phyloP scores from a whole-genome alignment of 768 basidiomycete species.

The Butyriboletus loyo region DNA sequence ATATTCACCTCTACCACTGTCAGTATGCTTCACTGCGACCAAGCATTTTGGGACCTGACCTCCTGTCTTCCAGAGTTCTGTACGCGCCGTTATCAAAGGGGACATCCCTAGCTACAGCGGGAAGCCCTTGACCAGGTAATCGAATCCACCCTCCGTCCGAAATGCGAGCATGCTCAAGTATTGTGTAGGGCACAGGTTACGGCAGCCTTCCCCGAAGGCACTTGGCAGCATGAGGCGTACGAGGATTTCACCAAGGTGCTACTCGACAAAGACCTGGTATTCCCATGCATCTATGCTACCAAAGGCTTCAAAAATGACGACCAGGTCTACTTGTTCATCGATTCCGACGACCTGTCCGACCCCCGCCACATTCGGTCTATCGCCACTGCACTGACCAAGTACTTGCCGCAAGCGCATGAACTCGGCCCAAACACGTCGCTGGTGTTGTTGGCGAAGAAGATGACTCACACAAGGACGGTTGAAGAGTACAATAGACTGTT shows the following conservation, averaged over 20 bases:
- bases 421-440: slow-evolving; percentile 22
- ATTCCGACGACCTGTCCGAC: slow-evolving; percentile 22
- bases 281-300: slow-evolving; percentile 22
- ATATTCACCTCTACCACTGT: slow-evolving; percentile 5
- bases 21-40: background rate
- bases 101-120: slow-evolving; percentile 1
- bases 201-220: slow-evolving; percentile 9
- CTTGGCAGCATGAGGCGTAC: slow-evolving; percentile 18
- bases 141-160: no score
- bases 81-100: background rate
- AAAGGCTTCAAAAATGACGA: slow-evolving; percentile 24
- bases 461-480: slow-evolving; percentile 2
- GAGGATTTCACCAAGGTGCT: slow-evolving; percentile 20
- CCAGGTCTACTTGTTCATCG: slow-evolving; percentile 21
- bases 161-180: background rate
- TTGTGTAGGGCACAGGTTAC: slow-evolving; percentile 14
- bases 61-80: background rate
- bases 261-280: slow-evolving; percentile 20
- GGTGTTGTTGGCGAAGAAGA: slow-evolving; percentile 19
- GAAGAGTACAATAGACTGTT: slow-evolving; percentile 20
- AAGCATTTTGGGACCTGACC: background rate
- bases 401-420: slow-evolving; percentile 13
- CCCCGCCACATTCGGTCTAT: slow-evolving; percentile 19
- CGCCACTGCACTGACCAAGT: slow-evolving; percentile 11
- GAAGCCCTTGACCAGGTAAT: slow-evolving; percentile 17